Conservation (phyloP, 257 asterid genomes). For the Penstemon newberryi region DNA sequence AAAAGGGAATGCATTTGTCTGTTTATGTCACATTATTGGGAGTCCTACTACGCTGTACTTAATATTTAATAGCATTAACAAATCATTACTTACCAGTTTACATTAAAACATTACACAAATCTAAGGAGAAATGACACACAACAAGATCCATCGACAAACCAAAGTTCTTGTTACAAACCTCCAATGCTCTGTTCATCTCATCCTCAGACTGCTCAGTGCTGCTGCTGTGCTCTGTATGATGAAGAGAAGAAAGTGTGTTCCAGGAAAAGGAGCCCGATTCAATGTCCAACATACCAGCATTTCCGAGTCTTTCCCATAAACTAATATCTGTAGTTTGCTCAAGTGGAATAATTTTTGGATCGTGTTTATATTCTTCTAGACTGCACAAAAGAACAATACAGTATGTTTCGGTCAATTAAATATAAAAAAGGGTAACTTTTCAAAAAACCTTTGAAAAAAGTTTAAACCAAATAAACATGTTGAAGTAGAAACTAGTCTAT, state of each 20-base stretch:
- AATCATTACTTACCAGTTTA: conserved; percentile 3
- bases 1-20: conserved; percentile 2
- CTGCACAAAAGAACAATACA: conserved; percentile 43
- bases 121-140: conserved; percentile 12
- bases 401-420: neutral
- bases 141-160: conserved; percentile 20
- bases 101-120: conserved; percentile 4
- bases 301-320: conserved; percentile 95
- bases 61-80: conserved; percentile 4
- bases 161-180: conserved; percentile 49
- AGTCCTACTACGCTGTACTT: conserved; percentile 1
- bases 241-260: conserved; percentile 86
- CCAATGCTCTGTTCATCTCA: conserved; percentile 82
- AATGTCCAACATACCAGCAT: conserved; percentile 77
- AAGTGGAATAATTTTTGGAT: conserved; percentile 48
- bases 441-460: too few relatives aligned
- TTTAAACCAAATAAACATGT: too few relatives aligned
- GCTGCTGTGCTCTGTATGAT: conserved; percentile 85
- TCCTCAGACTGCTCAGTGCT: conserved; percentile 92
- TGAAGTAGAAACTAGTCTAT: too few relatives aligned
- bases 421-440: too few relatives aligned
- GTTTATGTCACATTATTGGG: neutral
- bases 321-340: conserved; percentile 71
- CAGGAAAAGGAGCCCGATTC: conserved; percentile 83
- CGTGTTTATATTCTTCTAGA: conserved; percentile 52